Conservation (phyloP, 176 grass and related monocot genomes). For the Pontederia crassipes region DNA sequence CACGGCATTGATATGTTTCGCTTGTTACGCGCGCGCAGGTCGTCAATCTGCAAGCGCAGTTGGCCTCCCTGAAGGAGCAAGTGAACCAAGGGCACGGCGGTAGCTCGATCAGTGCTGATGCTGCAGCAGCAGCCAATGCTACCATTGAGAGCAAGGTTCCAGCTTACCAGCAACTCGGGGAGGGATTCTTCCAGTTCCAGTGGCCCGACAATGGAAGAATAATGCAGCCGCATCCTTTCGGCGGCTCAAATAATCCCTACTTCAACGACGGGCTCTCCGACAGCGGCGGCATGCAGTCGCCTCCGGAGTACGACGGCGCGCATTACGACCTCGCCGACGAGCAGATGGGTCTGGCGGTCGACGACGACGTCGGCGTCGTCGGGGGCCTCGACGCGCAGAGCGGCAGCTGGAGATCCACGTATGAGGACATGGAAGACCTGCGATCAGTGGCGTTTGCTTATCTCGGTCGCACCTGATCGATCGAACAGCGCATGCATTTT, state of each 20-base stretch:
- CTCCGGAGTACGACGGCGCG: not conserved
- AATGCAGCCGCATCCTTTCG: too few species aligned
- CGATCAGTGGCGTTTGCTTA: not conserved
- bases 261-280: too few species aligned
- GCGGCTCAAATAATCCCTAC: too few species aligned
- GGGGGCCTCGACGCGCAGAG: not conserved
- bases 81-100: not conserved
- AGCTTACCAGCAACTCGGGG: not conserved
- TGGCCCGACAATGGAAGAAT: too few species aligned
- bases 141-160: not conserved
- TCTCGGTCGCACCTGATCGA: not conserved
- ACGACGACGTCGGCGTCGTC: not conserved
- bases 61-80: constrained; percentile 3
- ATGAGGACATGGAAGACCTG: not conserved
- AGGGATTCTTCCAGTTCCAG: too few species aligned
- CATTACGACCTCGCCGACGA: not conserved
- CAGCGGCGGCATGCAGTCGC: too few species aligned
- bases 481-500: too few species aligned
- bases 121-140: not conserved
- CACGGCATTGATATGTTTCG: not conserved
- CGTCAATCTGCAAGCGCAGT: constrained; percentile 10
- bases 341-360: not conserved
- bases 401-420: not conserved
- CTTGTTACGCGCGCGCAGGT: not conserved
- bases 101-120: not conserved